These are phyloP conservation scores for Boechera stricta DNA, from an alignment of 345 rosid genomes.

Conservation along the genomic window DNA sequence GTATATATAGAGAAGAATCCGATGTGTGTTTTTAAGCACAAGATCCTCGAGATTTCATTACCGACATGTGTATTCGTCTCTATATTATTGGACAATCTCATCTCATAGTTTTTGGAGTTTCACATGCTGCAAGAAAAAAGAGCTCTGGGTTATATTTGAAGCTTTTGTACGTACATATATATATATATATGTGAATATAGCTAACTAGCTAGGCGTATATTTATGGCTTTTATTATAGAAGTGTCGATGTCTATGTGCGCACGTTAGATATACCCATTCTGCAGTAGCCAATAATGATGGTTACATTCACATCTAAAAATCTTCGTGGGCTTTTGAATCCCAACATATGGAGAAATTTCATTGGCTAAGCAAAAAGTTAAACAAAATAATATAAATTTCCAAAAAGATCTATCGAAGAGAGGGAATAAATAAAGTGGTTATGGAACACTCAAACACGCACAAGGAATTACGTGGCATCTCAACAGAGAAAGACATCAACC, in stretches of 20 bases:
- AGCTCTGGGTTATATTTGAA: neutral
- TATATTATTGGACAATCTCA: constrained; percentile 23
- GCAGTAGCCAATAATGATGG: constrained; percentile 43
- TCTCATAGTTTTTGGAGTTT: constrained; percentile 11
- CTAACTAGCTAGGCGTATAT: neutral
- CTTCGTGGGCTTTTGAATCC: constrained; percentile 42
- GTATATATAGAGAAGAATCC: constrained; percentile 26
- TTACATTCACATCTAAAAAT: constrained; percentile 42
- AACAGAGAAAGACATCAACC: constrained; percentile 28
- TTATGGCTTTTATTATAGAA: neutral
- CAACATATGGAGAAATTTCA: constrained; percentile 39
- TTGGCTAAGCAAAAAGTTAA: constrained; percentile 35
- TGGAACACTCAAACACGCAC: constrained; percentile 40
- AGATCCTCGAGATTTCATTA: constrained; percentile 30
- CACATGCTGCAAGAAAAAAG: neutral
- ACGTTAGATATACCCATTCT: constrained; percentile 33
- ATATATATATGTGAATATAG: neutral
- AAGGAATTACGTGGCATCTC: constrained; percentile 23
- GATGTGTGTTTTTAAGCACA: constrained; percentile 28
- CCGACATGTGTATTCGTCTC: constrained; percentile 24
- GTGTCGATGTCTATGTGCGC: constrained; percentile 32
- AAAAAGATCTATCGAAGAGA: constrained; percentile 41
- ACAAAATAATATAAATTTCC: constrained; percentile 20
- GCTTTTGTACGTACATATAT: neutral
- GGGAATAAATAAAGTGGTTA: constrained; percentile 44